Evolutionary conservation across 2,329 filamentous ascomycete genomes (phyloP), one percentile per base, ranked within the genome.

Genomic region (Macrophomina pseudophaseolina): DNA sequence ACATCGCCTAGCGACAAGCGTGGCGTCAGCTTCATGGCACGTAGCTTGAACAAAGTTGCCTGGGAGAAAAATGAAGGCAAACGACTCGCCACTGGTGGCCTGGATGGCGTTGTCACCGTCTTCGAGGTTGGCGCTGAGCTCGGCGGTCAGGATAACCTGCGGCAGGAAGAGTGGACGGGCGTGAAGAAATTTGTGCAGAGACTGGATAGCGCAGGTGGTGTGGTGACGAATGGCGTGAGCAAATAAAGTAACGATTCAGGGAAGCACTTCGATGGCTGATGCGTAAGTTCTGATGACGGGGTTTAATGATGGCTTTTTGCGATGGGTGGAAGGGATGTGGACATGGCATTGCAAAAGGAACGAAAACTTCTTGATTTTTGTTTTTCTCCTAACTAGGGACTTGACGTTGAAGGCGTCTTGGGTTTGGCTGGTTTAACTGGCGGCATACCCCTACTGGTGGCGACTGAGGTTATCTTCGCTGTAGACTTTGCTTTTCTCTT

Each of bases 61-160:
- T 99, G 95, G 95, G 95, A 99, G 80, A 88, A 89, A 73, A 90
- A 88, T 52, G 94, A 97, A 75, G 96, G 95, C 58, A 91, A 91
- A 79, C 87, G 92, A 62, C 82, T 98, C 60, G 95, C 94, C 1
- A 93, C 93, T 0, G 96, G 95, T 52, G 95, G 95, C 4, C 90
- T 99, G 68, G 94, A 97, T 74, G 94, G 94, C 11, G 88, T 93
- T 1, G 84, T 97, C 28, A 97, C 91, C 0, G 88, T 99, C 7
- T 99, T 98, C 75, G 95, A 99, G 80, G 94, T 99, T 66, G 90
- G 93, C 30, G 82, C 85, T 73, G 88, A 94, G 71, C 78, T 96
- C 11, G 93, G 94, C 32, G 94, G 93, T n/a, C 89, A 91, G 71
- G 95, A 98, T 74, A 86, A 88, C 40, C 85, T 92, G 46, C 90